Percentiles rank a stretch among this genome's conserved stretches.
These are phyloP conservation scores for Berberis thunbergii DNA, from an alignment of 164 flowering plant genomes.

Conservation along the genomic window DNA sequence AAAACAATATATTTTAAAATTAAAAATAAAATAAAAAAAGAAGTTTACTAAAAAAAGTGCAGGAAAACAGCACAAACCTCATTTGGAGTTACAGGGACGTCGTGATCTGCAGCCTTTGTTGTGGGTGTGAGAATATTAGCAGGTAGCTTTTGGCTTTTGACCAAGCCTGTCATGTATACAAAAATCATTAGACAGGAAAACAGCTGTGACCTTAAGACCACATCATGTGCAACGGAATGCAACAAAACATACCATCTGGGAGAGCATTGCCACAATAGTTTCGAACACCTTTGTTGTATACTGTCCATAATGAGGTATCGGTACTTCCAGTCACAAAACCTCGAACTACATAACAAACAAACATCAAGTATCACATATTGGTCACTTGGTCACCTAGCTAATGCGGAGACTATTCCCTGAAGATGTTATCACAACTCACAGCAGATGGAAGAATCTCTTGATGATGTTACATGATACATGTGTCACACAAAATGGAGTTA, in stretches of 20 bases:
- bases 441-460: neutral
- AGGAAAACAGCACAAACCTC: constrained; percentile 37
- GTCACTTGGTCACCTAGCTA: neutral
- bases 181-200: constrained; percentile 6
- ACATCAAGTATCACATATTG: neutral
- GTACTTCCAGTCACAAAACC: constrained; percentile 96
- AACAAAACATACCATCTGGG: constrained; percentile 53
- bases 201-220: neutral
- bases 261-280: constrained; percentile 90
- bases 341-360: constrained; percentile 43
- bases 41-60: neutral
- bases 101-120: constrained; percentile 92
- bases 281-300: constrained; percentile 82
- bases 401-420: too few species aligned
- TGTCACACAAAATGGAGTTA: too few species aligned
- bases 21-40: too few species aligned
- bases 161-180: constrained; percentile 42
- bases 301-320: constrained; percentile 95
- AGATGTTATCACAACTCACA: neutral
- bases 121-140: constrained; percentile 90
- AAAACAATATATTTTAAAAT: too few species aligned
- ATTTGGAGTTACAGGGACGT: constrained; percentile 81
- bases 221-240: neutral
- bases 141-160: constrained; percentile 71
- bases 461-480: too few species aligned